A percentile compares a stretch with the other conserved stretches of the same genome.
These are phyloP conservation scores for Diplodia seriata DNA, from an alignment of 2,329 filamentous ascomycete genomes.

Conservation along the genomic window DNA sequence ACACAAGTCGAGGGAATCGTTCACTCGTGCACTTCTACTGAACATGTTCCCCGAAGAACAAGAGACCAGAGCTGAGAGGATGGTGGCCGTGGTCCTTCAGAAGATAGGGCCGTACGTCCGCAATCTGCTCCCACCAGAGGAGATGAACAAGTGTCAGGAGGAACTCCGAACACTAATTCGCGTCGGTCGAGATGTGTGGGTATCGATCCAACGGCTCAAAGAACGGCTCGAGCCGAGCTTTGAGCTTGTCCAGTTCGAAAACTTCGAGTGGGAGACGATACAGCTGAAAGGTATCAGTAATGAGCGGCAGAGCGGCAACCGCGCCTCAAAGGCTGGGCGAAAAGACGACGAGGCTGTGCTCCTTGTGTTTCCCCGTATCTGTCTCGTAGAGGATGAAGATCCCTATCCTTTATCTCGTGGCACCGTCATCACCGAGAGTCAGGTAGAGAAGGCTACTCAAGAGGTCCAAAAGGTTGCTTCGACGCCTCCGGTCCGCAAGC, in stretches of 20 bases:
- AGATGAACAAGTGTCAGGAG: no score
- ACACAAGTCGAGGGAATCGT: not conserved
- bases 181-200: no score
- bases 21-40: slow-evolving; percentile 14
- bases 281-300: not conserved
- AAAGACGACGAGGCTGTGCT: slow-evolving; percentile 1
- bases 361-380: slow-evolving; percentile 6
- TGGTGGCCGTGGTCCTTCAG: not conserved
- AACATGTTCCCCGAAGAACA: slow-evolving; percentile 15
- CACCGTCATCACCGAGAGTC: no score
- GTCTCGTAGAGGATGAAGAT: slow-evolving; percentile 2
- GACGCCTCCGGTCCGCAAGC: no score
- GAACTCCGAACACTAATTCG: no score
- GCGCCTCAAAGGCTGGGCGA: not conserved
- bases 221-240: slow-evolving; percentile 12
- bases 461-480: no score
- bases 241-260: not conserved
- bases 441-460: no score
- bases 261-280: slow-evolving; percentile 6
- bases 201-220: not conserved
- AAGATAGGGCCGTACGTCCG: not conserved
- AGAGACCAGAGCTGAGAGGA: not conserved
- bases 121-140: no score
- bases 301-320: not conserved
- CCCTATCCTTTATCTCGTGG: not conserved